Conservation (phyloP, 352 stramenopile species). For the Phytophthora brassicae region DNA sequence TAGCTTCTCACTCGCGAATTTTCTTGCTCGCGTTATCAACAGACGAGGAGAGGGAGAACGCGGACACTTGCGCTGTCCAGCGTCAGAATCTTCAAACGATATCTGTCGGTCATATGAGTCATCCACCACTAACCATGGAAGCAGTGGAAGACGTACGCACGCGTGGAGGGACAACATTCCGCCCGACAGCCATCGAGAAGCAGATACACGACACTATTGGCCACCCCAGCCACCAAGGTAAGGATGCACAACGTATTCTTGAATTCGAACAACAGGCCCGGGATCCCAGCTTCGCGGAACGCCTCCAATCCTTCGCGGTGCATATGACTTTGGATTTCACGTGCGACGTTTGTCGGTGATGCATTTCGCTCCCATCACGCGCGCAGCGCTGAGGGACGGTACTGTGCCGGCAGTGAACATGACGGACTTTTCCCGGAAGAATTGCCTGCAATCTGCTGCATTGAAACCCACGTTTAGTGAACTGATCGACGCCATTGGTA, state of each 20-base stretch:
- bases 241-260: slow-evolving; percentile 1
- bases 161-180: not conserved
- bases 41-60: not conserved
- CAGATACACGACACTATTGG: not conserved
- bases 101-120: no score
- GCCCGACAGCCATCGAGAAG: not conserved
- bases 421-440: slow-evolving; percentile 6
- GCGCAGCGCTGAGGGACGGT: not conserved
- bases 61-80: not conserved
- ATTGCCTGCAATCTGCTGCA: not conserved
- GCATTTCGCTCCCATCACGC: not conserved
- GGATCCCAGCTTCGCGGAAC: not conserved
- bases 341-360: not conserved
- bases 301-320: not conserved
- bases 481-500: not conserved
- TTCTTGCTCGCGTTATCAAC: not conserved
- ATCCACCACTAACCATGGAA: no score
- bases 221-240: not conserved
- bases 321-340: slow-evolving; percentile 1
- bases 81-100: not conserved
- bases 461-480: not conserved
- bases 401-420: not conserved
- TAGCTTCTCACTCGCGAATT: not conserved
- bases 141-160: not conserved
- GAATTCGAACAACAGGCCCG: slow-evolving; percentile 1